phyloP scores from a whole-genome alignment of 345 rosid species.

The Eucalyptus curtisii region DNA sequence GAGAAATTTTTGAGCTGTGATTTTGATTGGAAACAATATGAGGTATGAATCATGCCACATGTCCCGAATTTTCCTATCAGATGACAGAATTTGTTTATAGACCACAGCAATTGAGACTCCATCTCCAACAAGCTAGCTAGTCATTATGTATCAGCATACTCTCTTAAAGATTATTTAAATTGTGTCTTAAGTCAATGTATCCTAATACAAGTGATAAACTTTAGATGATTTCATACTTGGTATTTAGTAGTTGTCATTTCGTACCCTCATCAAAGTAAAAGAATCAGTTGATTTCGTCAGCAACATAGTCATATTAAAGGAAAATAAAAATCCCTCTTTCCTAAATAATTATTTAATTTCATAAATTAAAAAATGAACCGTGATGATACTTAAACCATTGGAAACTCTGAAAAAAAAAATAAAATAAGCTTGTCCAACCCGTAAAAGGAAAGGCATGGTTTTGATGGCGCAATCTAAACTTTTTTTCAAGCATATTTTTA shows the following conservation, averaged over 20 bases:
- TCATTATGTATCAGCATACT: neutral
- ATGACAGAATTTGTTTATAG: neutral
- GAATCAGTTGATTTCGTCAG: neutral
- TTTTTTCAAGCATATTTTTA: neutral
- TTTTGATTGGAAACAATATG: neutral
- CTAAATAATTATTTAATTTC: neutral
- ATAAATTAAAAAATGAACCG: fast-evolving
- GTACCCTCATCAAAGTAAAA: neutral
- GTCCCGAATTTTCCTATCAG: neutral
- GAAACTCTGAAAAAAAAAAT: neutral
- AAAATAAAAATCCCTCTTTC: neutral
- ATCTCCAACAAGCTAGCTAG: neutral
- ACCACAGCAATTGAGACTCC: neutral
- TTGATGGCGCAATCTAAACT: neutral
- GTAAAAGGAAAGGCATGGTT: neutral
- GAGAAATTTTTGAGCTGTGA: neutral
- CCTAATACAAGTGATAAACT: neutral
- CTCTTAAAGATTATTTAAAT: neutral
- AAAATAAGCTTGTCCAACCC: neutral
- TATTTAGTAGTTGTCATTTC: too few relatives aligned
- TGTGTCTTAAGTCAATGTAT: neutral
- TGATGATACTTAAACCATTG: fast-evolving
- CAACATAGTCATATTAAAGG: neutral
- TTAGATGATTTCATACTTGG: neutral
- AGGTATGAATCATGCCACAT: neutral